phyloP scores from a whole-genome alignment of 116 monocot genomes.

The Thalassia testudinum region DNA sequence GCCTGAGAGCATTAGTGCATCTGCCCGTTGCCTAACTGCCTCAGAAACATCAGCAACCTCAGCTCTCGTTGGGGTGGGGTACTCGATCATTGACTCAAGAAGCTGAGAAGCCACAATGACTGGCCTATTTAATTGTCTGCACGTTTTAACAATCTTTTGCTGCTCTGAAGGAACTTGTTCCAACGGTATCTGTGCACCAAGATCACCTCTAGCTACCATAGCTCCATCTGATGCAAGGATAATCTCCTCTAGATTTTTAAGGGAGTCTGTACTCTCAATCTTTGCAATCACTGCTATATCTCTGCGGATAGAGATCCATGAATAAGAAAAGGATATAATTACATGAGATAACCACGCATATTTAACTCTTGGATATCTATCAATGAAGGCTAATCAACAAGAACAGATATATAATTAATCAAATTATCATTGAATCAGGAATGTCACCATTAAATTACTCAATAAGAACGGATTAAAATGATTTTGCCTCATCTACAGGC shows the following conservation, averaged over 20 bases:
- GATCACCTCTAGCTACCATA: slow-evolving; percentile 97
- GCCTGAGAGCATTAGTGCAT: slow-evolving; percentile 96
- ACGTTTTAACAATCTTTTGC: slow-evolving; percentile 62
- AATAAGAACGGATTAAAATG: too few species aligned
- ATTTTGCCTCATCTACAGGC: too few species aligned
- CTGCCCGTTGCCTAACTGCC: slow-evolving; percentile 85
- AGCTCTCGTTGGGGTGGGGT: slow-evolving; percentile 97
- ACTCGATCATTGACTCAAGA: slow-evolving; percentile 98
- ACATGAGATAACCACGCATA: too few species aligned
- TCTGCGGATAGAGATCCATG: slow-evolving; percentile 18
- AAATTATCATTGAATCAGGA: too few species aligned
- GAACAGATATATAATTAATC: too few species aligned
- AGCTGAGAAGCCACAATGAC: slow-evolving; percentile 95
- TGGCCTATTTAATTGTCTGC: slow-evolving; percentile 93
- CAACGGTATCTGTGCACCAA: slow-evolving; percentile 92
- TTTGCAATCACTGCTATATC: slow-evolving; percentile 88
- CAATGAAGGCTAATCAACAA: too few species aligned
- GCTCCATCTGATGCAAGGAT: slow-evolving; percentile 89
- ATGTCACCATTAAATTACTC: too few species aligned
- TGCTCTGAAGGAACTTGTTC: slow-evolving; percentile 90
- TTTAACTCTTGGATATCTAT: too few species aligned
- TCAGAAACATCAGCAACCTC: slow-evolving; percentile 99
- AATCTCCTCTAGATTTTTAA: slow-evolving; percentile 86
- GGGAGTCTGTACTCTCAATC: slow-evolving; percentile 83
- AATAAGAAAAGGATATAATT: too few species aligned